phyloP scores from a whole-genome alignment of 2,329 filamentous ascomycete genomes.

The Penicillium expansum region DNA sequence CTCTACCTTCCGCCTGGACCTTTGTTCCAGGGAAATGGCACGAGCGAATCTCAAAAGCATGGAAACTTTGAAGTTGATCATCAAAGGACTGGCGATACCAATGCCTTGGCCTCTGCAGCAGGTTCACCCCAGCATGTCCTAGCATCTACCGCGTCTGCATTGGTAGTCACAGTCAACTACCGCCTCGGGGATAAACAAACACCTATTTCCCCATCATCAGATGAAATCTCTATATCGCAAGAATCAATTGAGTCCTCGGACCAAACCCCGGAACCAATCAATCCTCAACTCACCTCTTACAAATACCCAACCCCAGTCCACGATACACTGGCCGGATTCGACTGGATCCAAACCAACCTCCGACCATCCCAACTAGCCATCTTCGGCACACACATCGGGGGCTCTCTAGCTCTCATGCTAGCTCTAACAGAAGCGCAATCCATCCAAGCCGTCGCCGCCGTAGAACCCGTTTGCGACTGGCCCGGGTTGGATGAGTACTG shows the following conservation, averaged over 20 bases:
- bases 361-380: slow-evolving; percentile 30
- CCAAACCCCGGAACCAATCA: neutral
- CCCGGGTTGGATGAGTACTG: slow-evolving; percentile 43
- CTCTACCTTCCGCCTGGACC: slow-evolving; percentile 41
- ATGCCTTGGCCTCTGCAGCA: neutral
- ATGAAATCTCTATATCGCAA: neutral
- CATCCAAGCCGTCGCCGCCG: slow-evolving; percentile 33
- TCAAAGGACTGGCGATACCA: neutral
- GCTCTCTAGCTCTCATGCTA: slow-evolving; percentile 45
- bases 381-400: slow-evolving; percentile 39
- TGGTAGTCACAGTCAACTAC: slow-evolving; percentile 43
- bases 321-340: slow-evolving; percentile 40
- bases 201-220: neutral
- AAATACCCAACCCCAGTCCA: slow-evolving; percentile 40
- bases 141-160: slow-evolving; percentile 33
- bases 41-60: neutral
- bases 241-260: neutral
- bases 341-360: slow-evolving; percentile 38
- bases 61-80: neutral
- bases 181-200: slow-evolving; percentile 29
- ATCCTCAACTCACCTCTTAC: slow-evolving; percentile 14
- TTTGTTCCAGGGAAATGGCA: slow-evolving; percentile 18
- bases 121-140: slow-evolving; percentile 27
- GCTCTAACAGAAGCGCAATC: slow-evolving; percentile 40
- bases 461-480: slow-evolving; percentile 42